These are phyloP conservation scores for Talaromyces thailandensis DNA, from an alignment of 495 filamentous ascomycete genomes.

Conservation along the genomic window DNA sequence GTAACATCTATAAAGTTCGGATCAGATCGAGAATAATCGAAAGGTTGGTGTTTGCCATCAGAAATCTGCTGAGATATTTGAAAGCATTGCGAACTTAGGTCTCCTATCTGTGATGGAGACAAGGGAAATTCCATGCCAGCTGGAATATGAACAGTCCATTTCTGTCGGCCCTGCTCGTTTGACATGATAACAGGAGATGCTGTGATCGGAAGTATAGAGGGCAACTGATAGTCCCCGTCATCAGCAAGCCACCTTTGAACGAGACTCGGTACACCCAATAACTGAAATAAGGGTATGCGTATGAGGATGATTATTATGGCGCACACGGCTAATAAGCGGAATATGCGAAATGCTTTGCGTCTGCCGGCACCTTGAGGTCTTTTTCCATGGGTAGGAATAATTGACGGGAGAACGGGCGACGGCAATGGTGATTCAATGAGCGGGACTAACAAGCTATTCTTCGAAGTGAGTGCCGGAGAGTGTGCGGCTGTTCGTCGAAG, in stretches of 20 bases:
- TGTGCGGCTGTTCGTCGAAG: constrained; percentile 10
- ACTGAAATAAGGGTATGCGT: constrained; percentile 3
- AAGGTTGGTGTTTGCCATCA: constrained; percentile 28
- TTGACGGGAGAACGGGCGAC: constrained; percentile 54
- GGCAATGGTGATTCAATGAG: constrained; percentile 52
- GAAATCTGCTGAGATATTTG: constrained; percentile 43
- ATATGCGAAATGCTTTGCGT: constrained; percentile 36
- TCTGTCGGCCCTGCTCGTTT: constrained; percentile 22
- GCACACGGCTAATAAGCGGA: constrained; percentile 37
- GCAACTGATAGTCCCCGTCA: not conserved
- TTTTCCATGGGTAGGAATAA: constrained; percentile 53
- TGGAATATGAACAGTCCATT: constrained; percentile 67
- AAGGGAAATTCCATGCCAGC: constrained; percentile 47
- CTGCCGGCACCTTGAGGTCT: constrained; percentile 29
- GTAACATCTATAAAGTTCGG: constrained; percentile 57
- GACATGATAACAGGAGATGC: constrained; percentile 10
- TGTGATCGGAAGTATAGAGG: not conserved
- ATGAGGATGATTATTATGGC: constrained; percentile 15
- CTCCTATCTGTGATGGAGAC: constrained; percentile 44
- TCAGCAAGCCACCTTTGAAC: not conserved
- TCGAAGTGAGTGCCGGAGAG: constrained; percentile 4
- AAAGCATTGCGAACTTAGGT: constrained; percentile 50
- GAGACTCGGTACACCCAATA: not conserved
- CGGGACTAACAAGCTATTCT: constrained; percentile 5
- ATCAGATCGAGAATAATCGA: constrained; percentile 49